Evolutionary conservation across 2,329 filamentous ascomycete genomes (phyloP).

Genomic region (Tolypocladium ophioglossoides): DNA sequence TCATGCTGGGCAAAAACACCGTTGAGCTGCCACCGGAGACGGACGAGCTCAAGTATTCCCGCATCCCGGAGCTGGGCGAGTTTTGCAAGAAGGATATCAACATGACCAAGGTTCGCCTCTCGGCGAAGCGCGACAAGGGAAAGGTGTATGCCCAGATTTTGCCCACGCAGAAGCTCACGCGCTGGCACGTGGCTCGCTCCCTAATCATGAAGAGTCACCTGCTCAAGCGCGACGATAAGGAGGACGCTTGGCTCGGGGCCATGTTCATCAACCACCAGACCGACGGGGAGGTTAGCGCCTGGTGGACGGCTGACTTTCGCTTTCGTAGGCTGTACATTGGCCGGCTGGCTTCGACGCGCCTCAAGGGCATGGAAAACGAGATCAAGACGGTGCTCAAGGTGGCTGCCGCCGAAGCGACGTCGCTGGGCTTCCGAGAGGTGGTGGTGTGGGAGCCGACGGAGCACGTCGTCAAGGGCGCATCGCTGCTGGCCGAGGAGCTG

Average conservation of each 20-base stretch:
- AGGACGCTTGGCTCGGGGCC: not conserved
- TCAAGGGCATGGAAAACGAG: conserved; percentile 11
- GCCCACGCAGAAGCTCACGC: conserved; percentile 16
- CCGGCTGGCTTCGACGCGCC: conserved; percentile 7
- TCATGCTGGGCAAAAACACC: conserved; percentile 13
- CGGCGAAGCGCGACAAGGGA: conserved; percentile 12
- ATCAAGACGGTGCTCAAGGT: conserved; percentile 19
- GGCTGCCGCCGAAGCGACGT: conserved; percentile 20
- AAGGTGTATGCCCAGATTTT: conserved; percentile 22
- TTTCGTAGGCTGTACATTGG: conserved; percentile 8
- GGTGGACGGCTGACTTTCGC: conserved; percentile 25
- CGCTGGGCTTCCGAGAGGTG: conserved; percentile 20
- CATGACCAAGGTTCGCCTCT: conserved; percentile 14
- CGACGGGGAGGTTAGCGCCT: conserved; percentile 16
- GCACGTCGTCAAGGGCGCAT: conserved; percentile 15
- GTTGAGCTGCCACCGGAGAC: conserved; percentile 10
- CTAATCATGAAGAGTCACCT: conserved; percentile 13
- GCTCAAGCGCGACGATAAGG: not conserved
- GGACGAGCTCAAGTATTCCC: conserved; percentile 4
- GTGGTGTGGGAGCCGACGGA: conserved; percentile 25
- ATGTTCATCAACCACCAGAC: conserved; percentile 2
- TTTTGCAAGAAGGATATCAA: conserved; percentile 11
- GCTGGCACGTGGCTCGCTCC: conserved; percentile 22
- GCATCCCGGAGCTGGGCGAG: not conserved
- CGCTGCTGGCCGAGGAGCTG: conserved; percentile 25